Base-by-base conservation (phyloP, 2,329 filamentous ascomycete genomes). In the Fusarium guadeloupense region DNA sequence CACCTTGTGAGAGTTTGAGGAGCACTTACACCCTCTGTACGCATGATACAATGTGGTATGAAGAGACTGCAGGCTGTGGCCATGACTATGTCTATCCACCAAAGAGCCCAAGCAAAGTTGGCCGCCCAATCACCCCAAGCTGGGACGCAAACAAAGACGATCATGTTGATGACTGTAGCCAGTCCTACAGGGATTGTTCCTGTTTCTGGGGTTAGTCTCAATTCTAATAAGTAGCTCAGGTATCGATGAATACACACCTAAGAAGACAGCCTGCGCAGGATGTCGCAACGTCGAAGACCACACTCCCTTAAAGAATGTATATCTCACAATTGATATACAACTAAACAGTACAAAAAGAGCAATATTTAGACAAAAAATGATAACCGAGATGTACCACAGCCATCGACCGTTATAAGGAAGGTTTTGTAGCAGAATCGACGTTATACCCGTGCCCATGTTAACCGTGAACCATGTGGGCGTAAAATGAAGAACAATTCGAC, bases 371-470 rank as follows among this genome's bases (percentile, higher is more conserved):
- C 74, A 72, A 59, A 89, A 87, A 56, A 89, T 80, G 40, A 80
- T 67, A 10, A 83, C 76, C 1, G 84, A 81, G 20, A 88, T 74
- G 71, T 81, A 86, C 61, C 84, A 79, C 1, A 89, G 74, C 77
- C 81, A 84, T 10, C 63, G 59, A 3, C 79, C 77, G 51, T 85
- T 79, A 71, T 85, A 89, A 0, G 86, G 86, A 5, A 89, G 78
- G 9, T 80, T 80, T 55, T 83, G 76, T 5, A 89, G 77, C 6
- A 89, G 75, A 20, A 87, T 79, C 0, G 83, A 83, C 1, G 85
- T 81, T 34, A 89, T 83, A 12, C 87, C 87, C 0, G 86, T 89
- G 25, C 87, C 86, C 86, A 89, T 85, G n/a, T 75, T 83, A 19
- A 80, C 77, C 0, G 77, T 74, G 68, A 84, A 70, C 68, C 64